Base-by-base conservation (phyloP, 495 filamentous ascomycete species). In the Neurospora hispaniola region DNA sequence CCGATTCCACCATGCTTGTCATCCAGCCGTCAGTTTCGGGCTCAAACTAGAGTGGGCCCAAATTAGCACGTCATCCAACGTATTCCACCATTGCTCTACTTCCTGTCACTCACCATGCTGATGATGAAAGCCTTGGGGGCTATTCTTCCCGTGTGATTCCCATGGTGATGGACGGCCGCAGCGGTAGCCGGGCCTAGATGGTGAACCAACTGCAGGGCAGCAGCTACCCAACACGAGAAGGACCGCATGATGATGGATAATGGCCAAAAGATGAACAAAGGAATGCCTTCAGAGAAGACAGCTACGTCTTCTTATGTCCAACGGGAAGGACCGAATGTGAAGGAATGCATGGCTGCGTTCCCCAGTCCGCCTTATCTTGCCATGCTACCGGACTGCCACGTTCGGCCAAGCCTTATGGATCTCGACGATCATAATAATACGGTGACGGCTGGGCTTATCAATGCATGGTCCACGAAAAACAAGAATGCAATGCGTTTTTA, bases 1-100 rank as follows among this genome's bases (percentile, higher is more conserved):
- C 77, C 23, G 75, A 74, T 7, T 70, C 73, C 16, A 89, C 84
- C 43, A 89, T 83, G 71, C 89, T 89, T 27, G 78, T 79, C 80
- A 89, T 90, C 91, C 91, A 93, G 18, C 85, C 83, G 20, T 88
- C 84, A n/a, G 85, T 89, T 82, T 93, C 91, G 1, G 88, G 88
- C 12, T 79, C 80, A 74, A 93, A 94, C 90, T 90, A 54, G 70
- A 42, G 2, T 39, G 20, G n/a, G 59, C 54, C n/a, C 39, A 8
- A 31, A 43, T 41, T 71, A 54, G 18, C 59, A 70, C 5, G 5
- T 27, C 42, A 20, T 16, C n/a, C 20, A 39, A 23, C 20, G 31
- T 35, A 41, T 38, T 23, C 35, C 23, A 48, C 38, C 23, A 12
- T 20, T 23, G 12, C 23, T 31, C 31, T 42, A 20, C 20, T 6